Evolutionary conservation across 1,284 basidiomycete genomes (phyloP).

Genomic region (Bjerkandera adusta): DNA sequence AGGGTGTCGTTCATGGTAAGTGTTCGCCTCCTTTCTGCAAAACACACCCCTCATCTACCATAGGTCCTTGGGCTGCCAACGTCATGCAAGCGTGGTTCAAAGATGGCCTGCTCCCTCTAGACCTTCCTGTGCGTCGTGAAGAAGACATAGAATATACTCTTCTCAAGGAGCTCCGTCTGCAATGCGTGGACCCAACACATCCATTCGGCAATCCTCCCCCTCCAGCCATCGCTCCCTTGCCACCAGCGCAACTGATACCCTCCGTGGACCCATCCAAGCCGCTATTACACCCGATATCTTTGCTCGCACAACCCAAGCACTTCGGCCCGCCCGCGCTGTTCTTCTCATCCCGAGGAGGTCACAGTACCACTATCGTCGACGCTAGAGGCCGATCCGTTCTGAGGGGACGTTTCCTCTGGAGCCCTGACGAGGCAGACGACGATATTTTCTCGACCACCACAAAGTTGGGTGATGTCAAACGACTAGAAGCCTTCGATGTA

Average conservation of each 20-base stretch:
- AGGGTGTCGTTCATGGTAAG: conserved; percentile 72
- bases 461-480: conserved; percentile 75
- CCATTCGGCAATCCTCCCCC: conserved; percentile 60
- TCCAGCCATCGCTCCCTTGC: conserved; percentile 21
- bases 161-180: conserved; percentile 69
- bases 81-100: conserved; percentile 86
- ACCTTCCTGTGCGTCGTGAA: conserved; percentile 75
- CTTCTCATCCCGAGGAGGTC: conserved; percentile 81
- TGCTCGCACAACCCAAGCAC: conserved; percentile 76
- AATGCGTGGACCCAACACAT: conserved; percentile 72
- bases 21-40: conserved; percentile 5
- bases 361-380: conserved; percentile 83
- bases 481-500: conserved; percentile 75
- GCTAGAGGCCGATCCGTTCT: conserved; percentile 78
- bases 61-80: conserved; percentile 82
- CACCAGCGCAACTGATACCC: conserved; percentile 12
- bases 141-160: conserved; percentile 65
- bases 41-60: conserved; percentile 6
- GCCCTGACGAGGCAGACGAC: conserved; percentile 54
- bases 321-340: conserved; percentile 86
- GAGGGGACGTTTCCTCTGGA: conserved; percentile 78
- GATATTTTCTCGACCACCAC: conserved; percentile 27
- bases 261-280: conserved; percentile 46
- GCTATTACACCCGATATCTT: conserved; percentile 71
- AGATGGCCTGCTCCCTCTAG: conserved; percentile 74